Evolutionary conservation across 306 rosid genomes (phyloP), one percentile per base, ranked within the genome.

Genomic region (Vigna nakashimae): DNA sequence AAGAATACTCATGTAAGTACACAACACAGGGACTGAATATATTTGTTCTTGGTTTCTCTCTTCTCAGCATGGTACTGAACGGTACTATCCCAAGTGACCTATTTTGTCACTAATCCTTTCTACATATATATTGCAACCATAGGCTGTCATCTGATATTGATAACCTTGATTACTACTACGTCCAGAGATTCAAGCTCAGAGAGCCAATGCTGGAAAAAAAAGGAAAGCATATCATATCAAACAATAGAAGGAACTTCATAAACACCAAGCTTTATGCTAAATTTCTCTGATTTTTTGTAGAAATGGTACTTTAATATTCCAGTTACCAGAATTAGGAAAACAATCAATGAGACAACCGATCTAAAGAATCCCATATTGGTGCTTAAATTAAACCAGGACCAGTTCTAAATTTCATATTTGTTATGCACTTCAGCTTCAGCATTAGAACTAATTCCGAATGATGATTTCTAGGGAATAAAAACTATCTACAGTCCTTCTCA

Each of bases 191-290:
- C 58, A 64, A 42, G 40, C 26, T 5, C 46, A 40, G n/a, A 59
- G 17, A 49, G 42, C 68, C 51, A 40, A 52, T 52, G 30, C 12
- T 52, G 24, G 48, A 38, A 28, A 51, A 24, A 52, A 64, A 60
- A 38, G 22, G 14, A 79, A 52, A 53, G 12, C 14, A 43, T 40
- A 57, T 38, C 22, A 62, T 42, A 79, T 38, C 73, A 42, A 17
- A 71, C 73, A 73, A 48, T 18, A 28, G 43, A 38, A 68, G 48
- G 57, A 67, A 56, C 20, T 34, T 65, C 17, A 66, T 36, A 73
- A 65, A 57, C 22, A 65, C 66, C 42, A 45, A 56, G 55, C 26
- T 24, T 48, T 52, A 26, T 74, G 66, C 13, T 74, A 58, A 57
- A 14, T n/a, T 56, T 46, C 57, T 63, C 50, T 24, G 58, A 14